Conservation (phyloP, 768 basidiomycete genomes). For the Saitozyma sp. region DNA sequence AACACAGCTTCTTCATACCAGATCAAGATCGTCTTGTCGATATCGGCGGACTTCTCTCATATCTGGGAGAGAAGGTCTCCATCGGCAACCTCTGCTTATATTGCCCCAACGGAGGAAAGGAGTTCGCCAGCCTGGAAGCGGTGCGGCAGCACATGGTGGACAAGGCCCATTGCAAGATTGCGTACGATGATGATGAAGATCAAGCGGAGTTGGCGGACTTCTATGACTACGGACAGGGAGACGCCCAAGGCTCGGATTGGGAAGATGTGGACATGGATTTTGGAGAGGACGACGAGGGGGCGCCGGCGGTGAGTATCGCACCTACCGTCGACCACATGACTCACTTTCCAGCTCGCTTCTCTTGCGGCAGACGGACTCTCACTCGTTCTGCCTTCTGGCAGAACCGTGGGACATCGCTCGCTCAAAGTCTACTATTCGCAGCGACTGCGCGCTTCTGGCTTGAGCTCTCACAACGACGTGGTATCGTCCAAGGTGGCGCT, state of each 20-base stretch:
- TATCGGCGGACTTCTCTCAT: conserved; percentile 72
- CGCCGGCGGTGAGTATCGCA: too few species aligned
- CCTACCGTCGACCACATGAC: too few species aligned
- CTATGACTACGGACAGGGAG: conserved; percentile 85
- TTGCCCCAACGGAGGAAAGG: conserved; percentile 73
- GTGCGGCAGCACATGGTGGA: conserved; percentile 94
- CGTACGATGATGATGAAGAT: conserved; percentile 78
- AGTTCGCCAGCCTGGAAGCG: conserved; percentile 80
- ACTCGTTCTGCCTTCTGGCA: conserved; percentile 88
- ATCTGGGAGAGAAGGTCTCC: conserved; percentile 89
- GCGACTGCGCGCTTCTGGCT: conserved; percentile 57
- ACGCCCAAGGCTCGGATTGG: conserved; percentile 56
- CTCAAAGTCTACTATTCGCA: conserved; percentile 85
- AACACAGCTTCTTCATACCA: conserved; percentile 94
- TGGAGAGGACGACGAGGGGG: conserved; percentile 32
- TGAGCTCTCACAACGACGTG: conserved; percentile 43
- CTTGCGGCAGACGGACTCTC: conserved; percentile 60
- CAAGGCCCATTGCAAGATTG: conserved; percentile 91
- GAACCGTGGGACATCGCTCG: conserved; percentile 85
- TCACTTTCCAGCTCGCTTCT: conserved; percentile 52
- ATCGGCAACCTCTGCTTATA: conserved; percentile 91
- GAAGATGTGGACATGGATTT: conserved; percentile 45
- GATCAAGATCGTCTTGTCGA: conserved; percentile 89
- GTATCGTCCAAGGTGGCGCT: conserved; percentile 65
- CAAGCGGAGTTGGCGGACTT: conserved; percentile 85